A percentile compares a stretch with the other conserved stretches of the same genome.
These are phyloP conservation scores for Phytomonas sp. DNA, from an alignment of 208 protist genomes.

Conservation along the genomic window DNA sequence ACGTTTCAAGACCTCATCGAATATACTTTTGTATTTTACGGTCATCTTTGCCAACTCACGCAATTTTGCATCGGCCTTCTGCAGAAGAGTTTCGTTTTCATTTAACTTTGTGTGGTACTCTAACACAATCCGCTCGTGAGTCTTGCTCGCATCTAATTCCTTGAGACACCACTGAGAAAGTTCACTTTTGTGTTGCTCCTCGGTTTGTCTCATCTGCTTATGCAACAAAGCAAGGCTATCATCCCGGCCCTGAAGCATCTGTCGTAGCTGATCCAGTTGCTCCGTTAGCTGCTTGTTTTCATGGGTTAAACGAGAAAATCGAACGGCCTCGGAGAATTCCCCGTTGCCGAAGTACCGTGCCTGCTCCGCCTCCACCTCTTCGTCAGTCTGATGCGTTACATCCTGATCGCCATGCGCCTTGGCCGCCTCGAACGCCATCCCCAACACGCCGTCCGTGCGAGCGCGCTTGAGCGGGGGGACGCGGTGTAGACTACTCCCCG, in stretches of 20 bases:
- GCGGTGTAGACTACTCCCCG: not conserved
- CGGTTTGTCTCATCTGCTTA: conserved; percentile 33
- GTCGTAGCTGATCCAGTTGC: conserved; percentile 45
- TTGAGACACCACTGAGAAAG: conserved; percentile 39
- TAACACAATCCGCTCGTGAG: conserved; percentile 30
- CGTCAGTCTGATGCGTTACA: not conserved
- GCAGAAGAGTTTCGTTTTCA: conserved; percentile 23
- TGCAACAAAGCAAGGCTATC: conserved; percentile 35
- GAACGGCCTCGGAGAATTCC: conserved; percentile 15
- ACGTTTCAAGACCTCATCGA: conserved; percentile 12
- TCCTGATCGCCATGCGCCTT: conserved; percentile 6
- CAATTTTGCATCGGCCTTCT: conserved; percentile 43
- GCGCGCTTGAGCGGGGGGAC: not conserved
- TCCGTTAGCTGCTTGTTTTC: conserved; percentile 17
- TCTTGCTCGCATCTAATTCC: conserved; percentile 32
- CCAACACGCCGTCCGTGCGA: conserved; percentile 20
- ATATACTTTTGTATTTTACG: conserved; percentile 30
- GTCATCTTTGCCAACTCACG: conserved; percentile 48
- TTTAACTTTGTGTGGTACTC: conserved; percentile 22
- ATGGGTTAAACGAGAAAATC: conserved; percentile 20
- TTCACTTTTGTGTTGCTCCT: conserved; percentile 30
- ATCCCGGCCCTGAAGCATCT: conserved; percentile 53
- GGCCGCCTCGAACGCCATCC: conserved; percentile 10
- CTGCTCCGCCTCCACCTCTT: conserved; percentile 5
- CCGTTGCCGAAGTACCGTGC: conserved; percentile 16